Evolutionary conservation across 768 basidiomycete species (phyloP), one percentile per base, ranked within the genome.

Genomic region (Pisolithus microcarpus): DNA sequence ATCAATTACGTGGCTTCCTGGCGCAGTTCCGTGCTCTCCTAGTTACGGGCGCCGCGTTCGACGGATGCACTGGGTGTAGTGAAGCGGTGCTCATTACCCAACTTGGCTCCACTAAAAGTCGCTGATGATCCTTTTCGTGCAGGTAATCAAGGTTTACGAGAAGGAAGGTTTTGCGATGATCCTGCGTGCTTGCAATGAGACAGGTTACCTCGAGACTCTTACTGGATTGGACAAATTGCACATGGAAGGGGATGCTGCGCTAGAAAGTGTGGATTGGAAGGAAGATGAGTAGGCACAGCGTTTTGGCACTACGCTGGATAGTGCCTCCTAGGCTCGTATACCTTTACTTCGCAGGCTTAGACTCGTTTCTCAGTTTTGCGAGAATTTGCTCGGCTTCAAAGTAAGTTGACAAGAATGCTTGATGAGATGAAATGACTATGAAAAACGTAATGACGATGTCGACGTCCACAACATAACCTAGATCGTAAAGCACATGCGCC

Each of bases 1-100:
- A 98, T 65, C 94, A 97, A 63, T 74, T 98, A 9, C 82, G 96
- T 5, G 96, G 94, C 0, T 92, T 83, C 72, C 76, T 98, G 3
- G 81, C 83, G 5, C 85, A 91, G 55, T 99, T 95, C 74, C 76
- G 83, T 47, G 91, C 82, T 39, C 73, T 97, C 58, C 80, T 81
- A 24, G 82, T 99, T 52, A 81, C 85, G 0, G 96, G 95, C 0
- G 82, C 86, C 2, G 90, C 92, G 1, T 99, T 87, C 63, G 79
- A 84, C 49, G 72, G 76, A 49, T 99, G 95, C 65, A 95, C 93
- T 1, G 96, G 91, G 0, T 99, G 96, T 62, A 88, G 87, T 49
- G 82, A 87, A 56, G 75, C 75, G 19, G 91, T 91, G 52, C 56
- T 80, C 67, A 4, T 18, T 43, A 10, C 21, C 9, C 48, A 6